phyloP scores from a whole-genome alignment of 179 eudicot genomes.

The Beta corolliflora region DNA sequence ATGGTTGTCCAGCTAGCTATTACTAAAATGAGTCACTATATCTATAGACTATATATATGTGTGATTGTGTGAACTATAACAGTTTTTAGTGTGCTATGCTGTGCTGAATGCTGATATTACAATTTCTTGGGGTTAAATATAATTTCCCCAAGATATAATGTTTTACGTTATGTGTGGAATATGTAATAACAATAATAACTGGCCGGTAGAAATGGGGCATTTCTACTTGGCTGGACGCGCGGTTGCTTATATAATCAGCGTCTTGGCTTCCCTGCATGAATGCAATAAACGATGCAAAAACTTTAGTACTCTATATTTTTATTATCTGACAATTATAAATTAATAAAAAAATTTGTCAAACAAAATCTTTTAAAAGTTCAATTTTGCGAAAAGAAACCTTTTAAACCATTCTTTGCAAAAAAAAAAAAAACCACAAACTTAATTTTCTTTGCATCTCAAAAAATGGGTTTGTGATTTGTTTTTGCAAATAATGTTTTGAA shows the following conservation, averaged over 20 bases:
- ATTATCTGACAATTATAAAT: no score
- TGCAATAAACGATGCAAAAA: not conserved
- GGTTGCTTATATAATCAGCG: not conserved
- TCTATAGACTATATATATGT: not conserved
- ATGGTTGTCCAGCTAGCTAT: conserved; percentile 10
- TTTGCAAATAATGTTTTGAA: no score
- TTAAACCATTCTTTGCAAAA: no score
- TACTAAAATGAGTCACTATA: not conserved
- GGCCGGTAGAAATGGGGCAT: not conserved
- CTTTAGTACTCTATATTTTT: not conserved
- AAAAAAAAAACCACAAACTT: no score
- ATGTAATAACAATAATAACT: not conserved
- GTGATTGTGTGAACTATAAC: not conserved
- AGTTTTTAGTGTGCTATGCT: no score
- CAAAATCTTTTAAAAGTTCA: no score
- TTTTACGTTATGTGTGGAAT: not conserved
- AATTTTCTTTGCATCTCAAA: no score
- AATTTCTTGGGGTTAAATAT: no score
- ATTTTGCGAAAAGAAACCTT: no score
- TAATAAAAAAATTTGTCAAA: no score
- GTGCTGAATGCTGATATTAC: no score
- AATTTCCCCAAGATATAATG: not conserved
- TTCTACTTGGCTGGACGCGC: not conserved
- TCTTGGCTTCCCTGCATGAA: not conserved
- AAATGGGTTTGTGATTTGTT: no score